phyloP scores from a whole-genome alignment of 495 filamentous ascomycete species.

The Lepraria neglecta region DNA sequence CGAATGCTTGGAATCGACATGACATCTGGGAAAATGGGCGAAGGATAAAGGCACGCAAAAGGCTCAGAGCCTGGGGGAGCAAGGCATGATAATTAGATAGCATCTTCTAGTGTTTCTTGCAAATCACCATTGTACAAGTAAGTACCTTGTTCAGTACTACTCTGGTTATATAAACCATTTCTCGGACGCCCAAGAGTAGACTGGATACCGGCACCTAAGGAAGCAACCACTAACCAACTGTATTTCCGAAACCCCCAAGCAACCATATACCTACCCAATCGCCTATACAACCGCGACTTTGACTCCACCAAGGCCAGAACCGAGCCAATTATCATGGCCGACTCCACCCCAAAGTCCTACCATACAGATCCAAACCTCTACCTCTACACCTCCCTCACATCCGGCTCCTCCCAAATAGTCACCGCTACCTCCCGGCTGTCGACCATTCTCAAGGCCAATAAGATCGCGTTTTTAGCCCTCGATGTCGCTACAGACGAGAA shows the following conservation, averaged over 20 bases:
- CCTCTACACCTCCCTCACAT: slow-evolving; percentile 91
- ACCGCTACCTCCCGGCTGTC: slow-evolving; percentile 93
- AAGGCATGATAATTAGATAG: neutral
- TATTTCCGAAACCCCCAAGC: neutral
- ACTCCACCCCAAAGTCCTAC: slow-evolving; percentile 49
- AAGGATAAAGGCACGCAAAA: neutral
- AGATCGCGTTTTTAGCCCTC: slow-evolving; percentile 82
- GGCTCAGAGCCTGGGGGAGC: neutral
- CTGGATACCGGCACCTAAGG: no score
- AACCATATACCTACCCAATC: no score
- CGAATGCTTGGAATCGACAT: neutral
- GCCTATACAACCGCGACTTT: neutral
- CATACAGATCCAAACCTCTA: slow-evolving; percentile 76
- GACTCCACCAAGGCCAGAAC: neutral
- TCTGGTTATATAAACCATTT: no score
- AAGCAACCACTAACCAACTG: no score
- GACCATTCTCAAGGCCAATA: slow-evolving; percentile 93
- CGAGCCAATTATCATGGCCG: slow-evolving; percentile 37
- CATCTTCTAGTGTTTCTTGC: no score
- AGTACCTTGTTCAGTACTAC: no score
- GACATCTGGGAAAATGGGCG: neutral
- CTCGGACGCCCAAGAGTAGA: no score
- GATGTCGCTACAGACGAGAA: slow-evolving; percentile 90
- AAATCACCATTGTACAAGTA: no score
- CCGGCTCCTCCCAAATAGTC: slow-evolving; percentile 93